Evolutionary conservation across 208 protist genomes (phyloP).

Genomic region (Acanthamoeba lenticulata): DNA sequence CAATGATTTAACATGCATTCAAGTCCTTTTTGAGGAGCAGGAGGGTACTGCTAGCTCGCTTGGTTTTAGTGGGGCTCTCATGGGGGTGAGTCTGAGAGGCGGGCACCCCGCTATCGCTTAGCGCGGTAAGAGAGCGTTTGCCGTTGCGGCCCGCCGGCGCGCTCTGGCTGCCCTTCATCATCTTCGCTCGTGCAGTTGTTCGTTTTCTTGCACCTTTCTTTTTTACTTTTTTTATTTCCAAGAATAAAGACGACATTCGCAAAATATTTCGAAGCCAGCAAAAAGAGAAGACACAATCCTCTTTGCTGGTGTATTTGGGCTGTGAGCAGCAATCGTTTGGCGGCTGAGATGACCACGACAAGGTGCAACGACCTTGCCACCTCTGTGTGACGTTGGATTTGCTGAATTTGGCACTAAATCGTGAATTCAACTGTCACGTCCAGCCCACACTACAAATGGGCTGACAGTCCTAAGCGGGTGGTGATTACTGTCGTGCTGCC

Average conservation of each 20-base stretch:
- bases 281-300: too few relatives aligned
- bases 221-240: too few relatives aligned
- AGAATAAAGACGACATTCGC: too few relatives aligned
- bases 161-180: background rate
- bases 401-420: background rate
- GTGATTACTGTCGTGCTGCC: background rate
- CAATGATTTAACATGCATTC: background rate
- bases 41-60: background rate
- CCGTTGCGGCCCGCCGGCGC: background rate
- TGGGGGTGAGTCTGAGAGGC: background rate
- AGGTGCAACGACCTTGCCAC: background rate
- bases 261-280: too few relatives aligned
- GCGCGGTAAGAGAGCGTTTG: background rate
- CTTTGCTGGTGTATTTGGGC: too few relatives aligned
- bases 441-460: conserved; percentile 52
- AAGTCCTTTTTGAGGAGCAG: background rate
- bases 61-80: background rate
- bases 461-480: background rate
- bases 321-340: too few relatives aligned
- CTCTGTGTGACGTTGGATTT: background rate
- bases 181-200: background rate
- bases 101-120: background rate
- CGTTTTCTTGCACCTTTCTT: background rate
- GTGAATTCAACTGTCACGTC: background rate
- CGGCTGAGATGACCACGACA: background rate